These are phyloP conservation scores for Diutina sp. DNA, from an alignment of 1,139 yeast species.

Conservation along the genomic window DNA sequence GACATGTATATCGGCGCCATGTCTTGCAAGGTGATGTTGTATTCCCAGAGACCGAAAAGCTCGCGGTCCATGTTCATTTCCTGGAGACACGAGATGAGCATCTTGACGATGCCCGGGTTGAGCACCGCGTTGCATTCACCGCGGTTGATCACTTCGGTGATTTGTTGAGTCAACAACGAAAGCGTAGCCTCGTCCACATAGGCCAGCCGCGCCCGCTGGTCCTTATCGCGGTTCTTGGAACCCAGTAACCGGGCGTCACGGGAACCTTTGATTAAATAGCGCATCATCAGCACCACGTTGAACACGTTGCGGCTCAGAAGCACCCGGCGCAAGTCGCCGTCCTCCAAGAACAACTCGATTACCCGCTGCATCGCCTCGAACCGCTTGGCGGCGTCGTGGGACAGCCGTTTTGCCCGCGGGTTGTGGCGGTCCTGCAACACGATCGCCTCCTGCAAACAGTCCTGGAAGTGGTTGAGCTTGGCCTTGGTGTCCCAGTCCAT, in stretches of 20 bases:
- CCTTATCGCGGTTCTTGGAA: slow-evolving; percentile 26
- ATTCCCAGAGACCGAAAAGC: slow-evolving; percentile 29
- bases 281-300: slow-evolving; percentile 14
- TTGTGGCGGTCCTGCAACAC: slow-evolving; percentile 10
- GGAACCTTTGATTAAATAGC: slow-evolving; percentile 16
- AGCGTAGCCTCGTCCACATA: slow-evolving; percentile 19
- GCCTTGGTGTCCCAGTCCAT: background rate
- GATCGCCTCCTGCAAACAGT: slow-evolving; percentile 14
- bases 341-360: slow-evolving; percentile 16
- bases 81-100: slow-evolving; percentile 19
- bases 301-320: slow-evolving; percentile 14
- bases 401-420: background rate
- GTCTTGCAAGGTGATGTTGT: slow-evolving; percentile 23
- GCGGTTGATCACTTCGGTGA: slow-evolving; percentile 18
- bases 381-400: slow-evolving; percentile 1
- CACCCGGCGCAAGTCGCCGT: slow-evolving; percentile 13
- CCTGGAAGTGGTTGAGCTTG: slow-evolving; percentile 18
- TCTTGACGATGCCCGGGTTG: slow-evolving; percentile 10
- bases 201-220: slow-evolving; percentile 16
- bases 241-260: slow-evolving; percentile 20
- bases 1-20: slow-evolving; percentile 15
- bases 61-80: slow-evolving; percentile 24
- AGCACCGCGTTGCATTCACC: slow-evolving; percentile 20
- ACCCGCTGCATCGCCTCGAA: slow-evolving; percentile 5
- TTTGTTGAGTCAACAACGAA: slow-evolving; percentile 20